Conservation (phyloP, 2,329 filamentous ascomycete genomes). For the Diaporthe sp. region DNA sequence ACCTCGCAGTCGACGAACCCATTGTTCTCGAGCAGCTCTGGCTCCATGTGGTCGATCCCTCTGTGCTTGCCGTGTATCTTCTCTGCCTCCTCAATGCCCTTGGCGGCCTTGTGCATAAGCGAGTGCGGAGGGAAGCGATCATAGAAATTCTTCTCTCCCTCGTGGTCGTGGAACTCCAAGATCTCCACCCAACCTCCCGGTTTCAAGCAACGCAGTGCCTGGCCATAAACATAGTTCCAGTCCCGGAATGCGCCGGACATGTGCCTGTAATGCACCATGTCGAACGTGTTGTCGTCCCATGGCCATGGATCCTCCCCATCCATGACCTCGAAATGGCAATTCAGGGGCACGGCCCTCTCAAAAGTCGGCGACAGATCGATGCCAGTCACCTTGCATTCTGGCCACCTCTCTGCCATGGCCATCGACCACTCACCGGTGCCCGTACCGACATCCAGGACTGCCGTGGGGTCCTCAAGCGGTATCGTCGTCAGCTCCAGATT, state of each 20-base stretch:
- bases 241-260: conserved; percentile 69
- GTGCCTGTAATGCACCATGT: conserved; percentile 68
- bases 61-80: conserved; percentile 59
- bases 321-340: conserved; percentile 71
- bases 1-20: conserved; percentile 66
- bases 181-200: conserved; percentile 71
- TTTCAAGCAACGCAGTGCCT: conserved; percentile 65
- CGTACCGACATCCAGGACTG: conserved; percentile 70
- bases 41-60: conserved; percentile 60
- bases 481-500: conserved; percentile 49
- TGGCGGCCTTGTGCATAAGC: conserved; percentile 55
- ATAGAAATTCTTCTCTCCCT: conserved; percentile 52
- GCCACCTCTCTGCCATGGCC: conserved; percentile 56
- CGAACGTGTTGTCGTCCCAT: conserved; percentile 63
- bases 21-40: conserved; percentile 57
- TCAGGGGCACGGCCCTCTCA: conserved; percentile 67
- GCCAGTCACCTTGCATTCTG: conserved; percentile 65
- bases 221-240: conserved; percentile 67
- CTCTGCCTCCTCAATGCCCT: conserved; percentile 59
- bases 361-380: conserved; percentile 72
- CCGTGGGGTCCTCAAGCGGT: conserved; percentile 51
- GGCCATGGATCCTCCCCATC: conserved; percentile 71
- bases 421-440: conserved; percentile 68
- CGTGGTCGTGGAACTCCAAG: conserved; percentile 64
- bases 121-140: conserved; percentile 59